phyloP scores from a whole-genome alignment of 768 basidiomycete genomes.

The Cyclocybe aegerita region DNA sequence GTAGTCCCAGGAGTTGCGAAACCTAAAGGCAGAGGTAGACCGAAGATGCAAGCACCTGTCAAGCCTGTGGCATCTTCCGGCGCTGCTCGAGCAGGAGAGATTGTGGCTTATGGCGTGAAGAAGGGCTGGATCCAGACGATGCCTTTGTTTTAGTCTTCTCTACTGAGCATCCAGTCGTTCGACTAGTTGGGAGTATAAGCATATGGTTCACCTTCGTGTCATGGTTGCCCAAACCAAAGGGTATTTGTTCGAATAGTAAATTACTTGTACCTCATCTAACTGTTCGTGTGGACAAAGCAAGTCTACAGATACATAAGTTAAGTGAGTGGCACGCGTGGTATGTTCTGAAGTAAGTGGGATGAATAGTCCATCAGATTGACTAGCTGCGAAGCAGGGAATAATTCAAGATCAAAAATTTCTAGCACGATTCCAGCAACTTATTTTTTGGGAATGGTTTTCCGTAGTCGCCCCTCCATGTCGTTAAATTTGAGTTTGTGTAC shows the following conservation, averaged over 20 bases:
- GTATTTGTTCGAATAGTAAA: too few relatives aligned
- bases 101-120: constrained; percentile 59
- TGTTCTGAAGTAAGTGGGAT: too few relatives aligned
- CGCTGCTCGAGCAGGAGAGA: constrained; percentile 54
- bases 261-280: too few relatives aligned
- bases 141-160: constrained; percentile 6
- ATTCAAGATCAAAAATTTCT: neutral
- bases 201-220: too few relatives aligned
- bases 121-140: constrained; percentile 58
- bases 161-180: too few relatives aligned
- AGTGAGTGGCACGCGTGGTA: too few relatives aligned
- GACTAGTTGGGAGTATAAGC: too few relatives aligned
- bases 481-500: constrained; percentile 82
- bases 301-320: too few relatives aligned
- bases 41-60: constrained; percentile 22
- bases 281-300: too few relatives aligned
- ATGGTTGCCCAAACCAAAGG: too few relatives aligned
- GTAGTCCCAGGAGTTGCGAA: constrained; percentile 27
- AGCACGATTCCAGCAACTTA: constrained; percentile 60
- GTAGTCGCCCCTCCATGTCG: constrained; percentile 69
- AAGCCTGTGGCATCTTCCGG: constrained; percentile 21
- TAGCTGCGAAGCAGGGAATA: too few relatives aligned
- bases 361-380: too few relatives aligned
- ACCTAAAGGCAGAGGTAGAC: constrained; percentile 34
- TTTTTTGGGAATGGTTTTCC: constrained; percentile 72